These are phyloP conservation scores for Pseudocercospora vitis DNA, from an alignment of 2,329 filamentous ascomycete species.

Conservation along the genomic window DNA sequence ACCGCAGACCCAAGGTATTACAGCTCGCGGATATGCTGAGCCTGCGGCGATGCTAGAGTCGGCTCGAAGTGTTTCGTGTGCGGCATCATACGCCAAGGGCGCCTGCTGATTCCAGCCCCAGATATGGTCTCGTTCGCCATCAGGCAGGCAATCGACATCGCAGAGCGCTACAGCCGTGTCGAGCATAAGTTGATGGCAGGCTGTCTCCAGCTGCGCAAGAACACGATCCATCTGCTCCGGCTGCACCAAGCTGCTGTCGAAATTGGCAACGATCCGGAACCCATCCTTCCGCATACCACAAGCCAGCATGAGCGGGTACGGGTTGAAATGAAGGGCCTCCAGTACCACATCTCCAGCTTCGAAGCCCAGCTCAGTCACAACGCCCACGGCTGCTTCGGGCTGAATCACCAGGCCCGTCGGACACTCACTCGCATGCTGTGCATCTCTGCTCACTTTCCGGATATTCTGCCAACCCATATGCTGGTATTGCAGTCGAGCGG, in stretches of 20 bases:
- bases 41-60: neutral
- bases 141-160: neutral
- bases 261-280: conserved; percentile 38
- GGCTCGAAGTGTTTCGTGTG: neutral
- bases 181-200: neutral
- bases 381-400: conserved; percentile 28
- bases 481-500: conserved; percentile 40
- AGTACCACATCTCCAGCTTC: conserved; percentile 21
- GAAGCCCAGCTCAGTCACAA: conserved; percentile 27
- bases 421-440: conserved; percentile 57
- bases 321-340: conserved; percentile 30
- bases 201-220: conserved; percentile 3
- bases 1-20: neutral
- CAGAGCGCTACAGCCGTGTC: neutral
- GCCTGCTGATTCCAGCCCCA: conserved; percentile 3
- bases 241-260: neutral
- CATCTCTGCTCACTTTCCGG: conserved; percentile 50
- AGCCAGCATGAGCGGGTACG: conserved; percentile 52
- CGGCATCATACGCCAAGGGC: neutral
- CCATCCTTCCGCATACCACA: conserved; percentile 47
- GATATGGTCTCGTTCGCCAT: neutral
- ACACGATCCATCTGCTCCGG: neutral
- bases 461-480: conserved; percentile 43
- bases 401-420: conserved; percentile 58
- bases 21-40: neutral